These are phyloP conservation scores for Onygenales sp. DNA, from an alignment of 2,329 filamentous ascomycete species.

Conservation along the genomic window DNA sequence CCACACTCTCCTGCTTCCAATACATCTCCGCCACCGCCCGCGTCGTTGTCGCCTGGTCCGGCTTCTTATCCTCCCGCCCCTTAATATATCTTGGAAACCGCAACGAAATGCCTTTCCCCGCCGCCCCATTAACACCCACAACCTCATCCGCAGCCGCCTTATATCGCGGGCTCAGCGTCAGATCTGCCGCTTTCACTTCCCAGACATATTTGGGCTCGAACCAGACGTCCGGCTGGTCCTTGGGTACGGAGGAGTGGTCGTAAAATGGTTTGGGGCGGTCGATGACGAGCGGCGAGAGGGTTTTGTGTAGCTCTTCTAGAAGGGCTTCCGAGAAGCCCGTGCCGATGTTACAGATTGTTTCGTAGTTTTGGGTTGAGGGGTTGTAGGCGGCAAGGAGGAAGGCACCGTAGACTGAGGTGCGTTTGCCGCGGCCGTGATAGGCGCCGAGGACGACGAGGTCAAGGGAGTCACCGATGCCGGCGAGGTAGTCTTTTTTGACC, in stretches of 20 bases:
- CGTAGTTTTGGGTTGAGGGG: constrained; percentile 66
- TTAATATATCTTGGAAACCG: constrained; percentile 92
- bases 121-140: constrained; percentile 55
- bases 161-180: constrained; percentile 87
- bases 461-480: constrained; percentile 86
- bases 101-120: constrained; percentile 71
- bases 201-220: constrained; percentile 91
- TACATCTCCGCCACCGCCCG: constrained; percentile 95
- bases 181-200: constrained; percentile 95
- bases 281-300: constrained; percentile 69
- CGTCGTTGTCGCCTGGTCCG: constrained; percentile 76
- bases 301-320: constrained; percentile 73
- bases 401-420: constrained; percentile 88
- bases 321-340: constrained; percentile 94
- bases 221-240: constrained; percentile 97
- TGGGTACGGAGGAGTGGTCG: constrained; percentile 68
- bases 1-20: constrained; percentile 80
- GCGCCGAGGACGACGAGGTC: constrained; percentile 93
- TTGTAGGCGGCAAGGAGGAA: constrained; percentile 96
- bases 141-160: constrained; percentile 81
- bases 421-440: constrained; percentile 90
- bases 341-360: constrained; percentile 96
- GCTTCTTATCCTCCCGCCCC: constrained; percentile 88
- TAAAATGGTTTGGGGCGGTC: constrained; percentile 93
- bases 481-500: constrained; percentile 97